Conservation (phyloP, 2,329 filamentous ascomycete genomes). For the Colletotrichum spinosum region DNA sequence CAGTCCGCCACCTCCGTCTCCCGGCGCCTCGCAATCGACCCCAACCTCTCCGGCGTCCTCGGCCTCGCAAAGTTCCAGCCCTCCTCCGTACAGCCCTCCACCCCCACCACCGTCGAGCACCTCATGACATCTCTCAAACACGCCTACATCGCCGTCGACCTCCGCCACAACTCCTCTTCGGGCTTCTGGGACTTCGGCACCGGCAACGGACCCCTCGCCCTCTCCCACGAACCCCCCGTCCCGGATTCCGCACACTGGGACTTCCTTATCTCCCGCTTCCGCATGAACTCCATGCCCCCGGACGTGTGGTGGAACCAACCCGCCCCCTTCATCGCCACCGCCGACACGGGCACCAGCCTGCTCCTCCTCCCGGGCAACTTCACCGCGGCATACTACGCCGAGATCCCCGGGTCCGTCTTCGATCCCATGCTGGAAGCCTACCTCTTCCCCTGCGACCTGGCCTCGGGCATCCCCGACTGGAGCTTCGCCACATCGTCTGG, state of each 20-base stretch:
- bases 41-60: slow-evolving; percentile 61
- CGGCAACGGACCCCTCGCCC: slow-evolving; percentile 45
- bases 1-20: slow-evolving; percentile 60
- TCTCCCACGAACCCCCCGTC: slow-evolving; percentile 20
- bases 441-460: slow-evolving; percentile 67
- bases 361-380: slow-evolving; percentile 69
- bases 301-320: slow-evolving; percentile 49
- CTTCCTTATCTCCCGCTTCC: slow-evolving; percentile 62
- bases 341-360: slow-evolving; percentile 77
- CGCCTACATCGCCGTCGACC: slow-evolving; percentile 62
- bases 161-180: slow-evolving; percentile 42
- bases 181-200: slow-evolving; percentile 58
- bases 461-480: slow-evolving; percentile 67
- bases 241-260: slow-evolving; percentile 51
- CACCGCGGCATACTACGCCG: slow-evolving; percentile 69
- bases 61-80: slow-evolving; percentile 61
- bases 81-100: slow-evolving; percentile 56
- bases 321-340: slow-evolving; percentile 62
- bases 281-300: slow-evolving; percentile 45
- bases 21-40: slow-evolving; percentile 55
- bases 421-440: slow-evolving; percentile 59
- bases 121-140: slow-evolving; percentile 54
- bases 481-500: slow-evolving; percentile 64
- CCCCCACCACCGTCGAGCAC: slow-evolving; percentile 58
- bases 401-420: slow-evolving; percentile 64